phyloP scores from a whole-genome alignment of 2,329 filamentous ascomycete genomes.

The Cordyceps tenuipes region DNA sequence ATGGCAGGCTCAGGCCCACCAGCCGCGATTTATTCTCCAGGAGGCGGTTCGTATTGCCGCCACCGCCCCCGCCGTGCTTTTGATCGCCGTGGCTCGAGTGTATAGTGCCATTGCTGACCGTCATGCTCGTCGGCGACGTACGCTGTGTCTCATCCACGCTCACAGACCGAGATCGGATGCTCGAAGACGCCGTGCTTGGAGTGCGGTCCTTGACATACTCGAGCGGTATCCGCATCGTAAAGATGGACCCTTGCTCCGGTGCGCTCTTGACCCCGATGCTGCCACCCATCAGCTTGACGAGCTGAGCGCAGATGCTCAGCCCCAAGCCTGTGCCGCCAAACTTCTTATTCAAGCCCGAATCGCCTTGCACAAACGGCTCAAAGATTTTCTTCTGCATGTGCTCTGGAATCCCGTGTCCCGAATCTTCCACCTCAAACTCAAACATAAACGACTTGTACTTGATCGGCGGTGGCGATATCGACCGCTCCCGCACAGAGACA shows the following conservation, averaged over 20 bases:
- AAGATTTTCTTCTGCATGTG: slow-evolving; percentile 77
- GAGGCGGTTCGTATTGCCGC: neutral
- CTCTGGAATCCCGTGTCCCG: slow-evolving; percentile 74
- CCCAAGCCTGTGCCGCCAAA: slow-evolving; percentile 84
- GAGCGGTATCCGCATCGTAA: slow-evolving; percentile 75
- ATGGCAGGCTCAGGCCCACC: slow-evolving; percentile 74
- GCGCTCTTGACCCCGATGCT: slow-evolving; percentile 63
- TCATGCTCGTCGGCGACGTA: slow-evolving; percentile 1
- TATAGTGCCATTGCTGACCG: slow-evolving; percentile 4
- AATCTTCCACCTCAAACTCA: slow-evolving; percentile 84
- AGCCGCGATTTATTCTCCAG: slow-evolving; percentile 57
- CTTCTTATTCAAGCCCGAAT: slow-evolving; percentile 82
- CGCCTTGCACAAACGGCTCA: slow-evolving; percentile 91
- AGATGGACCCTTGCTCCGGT: slow-evolving; percentile 66
- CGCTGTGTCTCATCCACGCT: slow-evolving; percentile 22
- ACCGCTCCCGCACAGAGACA: neutral
- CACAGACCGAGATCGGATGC: slow-evolving; percentile 34
- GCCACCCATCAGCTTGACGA: slow-evolving; percentile 80
- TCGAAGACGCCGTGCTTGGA: slow-evolving; percentile 18
- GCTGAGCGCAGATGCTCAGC: slow-evolving; percentile 80
- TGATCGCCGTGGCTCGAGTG: neutral
- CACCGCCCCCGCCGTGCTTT: neutral
- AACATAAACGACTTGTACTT: slow-evolving; percentile 60
- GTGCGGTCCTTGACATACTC: slow-evolving; percentile 62
- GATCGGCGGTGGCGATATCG: neutral